These are phyloP conservation scores for Suillus lakei DNA, from an alignment of 768 basidiomycete genomes.

Conservation along the genomic window DNA sequence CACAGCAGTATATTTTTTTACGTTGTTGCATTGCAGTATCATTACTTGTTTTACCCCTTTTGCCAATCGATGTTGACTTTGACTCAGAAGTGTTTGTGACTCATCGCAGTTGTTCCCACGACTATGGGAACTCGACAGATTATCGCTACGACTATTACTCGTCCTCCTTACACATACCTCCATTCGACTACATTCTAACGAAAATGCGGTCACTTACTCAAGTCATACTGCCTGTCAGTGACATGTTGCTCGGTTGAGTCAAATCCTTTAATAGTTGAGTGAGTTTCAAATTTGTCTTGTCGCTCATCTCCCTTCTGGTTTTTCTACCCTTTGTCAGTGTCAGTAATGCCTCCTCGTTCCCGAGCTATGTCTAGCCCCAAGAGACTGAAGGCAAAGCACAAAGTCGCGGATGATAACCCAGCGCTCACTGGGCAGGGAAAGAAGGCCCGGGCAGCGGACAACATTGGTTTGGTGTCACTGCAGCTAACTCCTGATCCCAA, in stretches of 20 bases:
- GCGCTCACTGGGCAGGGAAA: background rate
- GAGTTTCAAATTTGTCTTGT: background rate
- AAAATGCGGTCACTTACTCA: background rate
- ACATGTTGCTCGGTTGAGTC: background rate
- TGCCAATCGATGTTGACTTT: background rate
- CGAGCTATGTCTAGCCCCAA: background rate
- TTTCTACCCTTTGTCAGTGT: background rate
- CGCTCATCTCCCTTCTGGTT: background rate
- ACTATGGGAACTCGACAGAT: too few relatives aligned
- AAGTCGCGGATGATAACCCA: background rate
- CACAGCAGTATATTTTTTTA: background rate
- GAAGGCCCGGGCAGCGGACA: background rate
- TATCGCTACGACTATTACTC: too few relatives aligned
- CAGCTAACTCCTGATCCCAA: background rate
- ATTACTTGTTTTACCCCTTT: too few relatives aligned
- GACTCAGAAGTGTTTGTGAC: slow-evolving; percentile 19
- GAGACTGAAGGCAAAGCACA: background rate
- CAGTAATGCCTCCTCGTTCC: background rate
- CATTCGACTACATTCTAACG: too few relatives aligned
- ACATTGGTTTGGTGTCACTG: background rate
- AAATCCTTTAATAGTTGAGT: background rate
- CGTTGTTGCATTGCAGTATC: background rate
- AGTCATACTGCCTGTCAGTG: background rate
- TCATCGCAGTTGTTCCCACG: background rate
- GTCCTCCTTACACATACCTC: too few relatives aligned